Evolutionary conservation across 495 filamentous ascomycete genomes (phyloP).

Genomic region (Endocarpon pusillum): DNA sequence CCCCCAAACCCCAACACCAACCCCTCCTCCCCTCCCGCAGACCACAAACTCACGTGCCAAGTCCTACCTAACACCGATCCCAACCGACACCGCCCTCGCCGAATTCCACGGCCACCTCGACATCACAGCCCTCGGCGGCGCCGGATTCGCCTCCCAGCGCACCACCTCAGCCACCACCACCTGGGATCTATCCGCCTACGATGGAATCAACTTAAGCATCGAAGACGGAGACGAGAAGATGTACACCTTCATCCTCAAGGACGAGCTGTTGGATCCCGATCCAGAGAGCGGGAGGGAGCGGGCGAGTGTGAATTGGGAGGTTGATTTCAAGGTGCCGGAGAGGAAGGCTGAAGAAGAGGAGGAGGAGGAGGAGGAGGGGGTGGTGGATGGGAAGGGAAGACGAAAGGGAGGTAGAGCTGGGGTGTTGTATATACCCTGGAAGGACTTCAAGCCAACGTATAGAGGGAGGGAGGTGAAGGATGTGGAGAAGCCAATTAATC

Average conservation of each 20-base stretch:
- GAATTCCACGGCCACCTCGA: conserved; percentile 54
- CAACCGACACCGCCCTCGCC: conserved; percentile 13
- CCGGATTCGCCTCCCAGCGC: conserved; percentile 67
- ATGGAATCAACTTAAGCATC: conserved; percentile 33
- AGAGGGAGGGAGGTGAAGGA: conserved; percentile 44
- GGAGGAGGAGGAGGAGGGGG: too few species aligned
- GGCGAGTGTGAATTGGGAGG: conserved; percentile 38
- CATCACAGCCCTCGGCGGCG: conserved; percentile 56
- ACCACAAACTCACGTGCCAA: too few species aligned
- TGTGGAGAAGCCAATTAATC: conserved; percentile 37
- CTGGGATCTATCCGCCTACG: conserved; percentile 40
- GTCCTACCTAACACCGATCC: conserved; percentile 29
- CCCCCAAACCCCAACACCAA: not conserved
- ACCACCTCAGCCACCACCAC: conserved; percentile 30
- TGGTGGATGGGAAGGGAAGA: too few species aligned
- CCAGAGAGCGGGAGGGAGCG: conserved; percentile 32
- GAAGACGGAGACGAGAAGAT: conserved; percentile 28
- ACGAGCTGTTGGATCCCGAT: conserved; percentile 38
- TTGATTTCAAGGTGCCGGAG: conserved; percentile 13
- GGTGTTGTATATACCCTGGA: conserved; percentile 41
- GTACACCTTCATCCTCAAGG: conserved; percentile 61
- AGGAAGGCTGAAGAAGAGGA: conserved; percentile 5
- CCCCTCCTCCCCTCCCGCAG: too few species aligned
- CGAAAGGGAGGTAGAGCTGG: too few species aligned
- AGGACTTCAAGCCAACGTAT: conserved; percentile 51